A percentile compares a stretch with the other conserved stretches of the same genome.
Conservation (phyloP, 75 land plant species). For the Isoetes taiwanensis region DNA sequence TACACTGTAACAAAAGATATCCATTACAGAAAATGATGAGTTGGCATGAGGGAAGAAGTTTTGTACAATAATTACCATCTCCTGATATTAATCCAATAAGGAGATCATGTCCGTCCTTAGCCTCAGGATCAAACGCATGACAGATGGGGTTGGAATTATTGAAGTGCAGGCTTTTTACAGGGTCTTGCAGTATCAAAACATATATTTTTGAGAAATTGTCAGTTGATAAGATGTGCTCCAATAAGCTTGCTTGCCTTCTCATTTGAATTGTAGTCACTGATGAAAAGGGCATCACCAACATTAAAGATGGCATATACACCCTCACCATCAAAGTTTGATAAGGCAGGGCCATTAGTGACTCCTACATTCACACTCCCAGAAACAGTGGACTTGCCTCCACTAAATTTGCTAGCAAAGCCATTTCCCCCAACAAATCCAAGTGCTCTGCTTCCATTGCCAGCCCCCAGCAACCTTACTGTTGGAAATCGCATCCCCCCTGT, state of each 20-base stretch:
- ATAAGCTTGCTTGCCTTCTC: constrained; percentile 54
- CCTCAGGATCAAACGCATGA: constrained; percentile 80
- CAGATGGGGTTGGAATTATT: constrained; percentile 67
- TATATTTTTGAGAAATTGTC: not conserved
- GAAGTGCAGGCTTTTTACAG: constrained; percentile 73
- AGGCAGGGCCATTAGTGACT: constrained; percentile 30
- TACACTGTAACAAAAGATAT: constrained; percentile 83
- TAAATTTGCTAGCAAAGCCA: constrained; percentile 24
- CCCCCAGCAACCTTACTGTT: constrained; percentile 50
- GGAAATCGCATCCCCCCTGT: constrained; percentile 56
- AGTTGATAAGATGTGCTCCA: not conserved
- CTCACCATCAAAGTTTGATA: constrained; percentile 73
- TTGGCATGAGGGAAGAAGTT: too few relatives aligned
- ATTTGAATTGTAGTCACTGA: constrained; percentile 74
- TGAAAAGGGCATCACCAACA: constrained; percentile 78
- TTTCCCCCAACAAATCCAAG: constrained; percentile 84
- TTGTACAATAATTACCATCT: constrained; percentile 63
- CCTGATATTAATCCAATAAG: constrained; percentile 82
- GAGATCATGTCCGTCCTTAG: constrained; percentile 91
- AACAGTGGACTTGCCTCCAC: constrained; percentile 10
- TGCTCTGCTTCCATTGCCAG: constrained; percentile 60
- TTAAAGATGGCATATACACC: constrained; percentile 86
- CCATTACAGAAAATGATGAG: too few relatives aligned
- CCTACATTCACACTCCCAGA: constrained; percentile 35
- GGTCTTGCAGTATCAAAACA: constrained; percentile 46